Percentiles rank a stretch among this genome's conserved stretches.
These are phyloP conservation scores for Pseudovirgaria hyperparasitica DNA, from an alignment of 2,329 filamentous ascomycete species.

Conservation along the genomic window DNA sequence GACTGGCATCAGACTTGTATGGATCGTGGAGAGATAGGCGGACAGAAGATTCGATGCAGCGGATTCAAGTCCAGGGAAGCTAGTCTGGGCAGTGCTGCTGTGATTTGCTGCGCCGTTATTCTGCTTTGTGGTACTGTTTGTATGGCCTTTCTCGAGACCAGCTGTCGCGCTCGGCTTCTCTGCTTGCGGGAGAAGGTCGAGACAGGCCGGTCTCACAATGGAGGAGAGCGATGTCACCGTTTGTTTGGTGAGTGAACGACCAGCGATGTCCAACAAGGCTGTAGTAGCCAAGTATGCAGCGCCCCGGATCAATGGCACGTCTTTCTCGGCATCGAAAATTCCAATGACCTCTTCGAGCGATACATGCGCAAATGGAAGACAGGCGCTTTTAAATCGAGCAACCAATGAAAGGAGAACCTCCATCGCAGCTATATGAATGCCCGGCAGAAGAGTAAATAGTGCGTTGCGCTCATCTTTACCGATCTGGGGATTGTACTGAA, in stretches of 20 bases:
- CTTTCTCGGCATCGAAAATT: constrained; percentile 47
- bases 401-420: constrained; percentile 46
- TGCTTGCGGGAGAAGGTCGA: constrained; percentile 53
- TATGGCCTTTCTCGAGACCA: too few relatives aligned
- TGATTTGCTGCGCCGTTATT: constrained; percentile 26
- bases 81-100: constrained; percentile 20
- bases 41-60: constrained; percentile 53
- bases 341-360: constrained; percentile 60
- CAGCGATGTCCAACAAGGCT: constrained; percentile 47
- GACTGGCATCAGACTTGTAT: constrained; percentile 54
- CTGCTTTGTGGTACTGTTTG: too few relatives aligned
- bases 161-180: constrained; percentile 21
- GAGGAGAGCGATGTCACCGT: constrained; percentile 49
- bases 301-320: constrained; percentile 41
- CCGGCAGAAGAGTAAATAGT: constrained; percentile 60
- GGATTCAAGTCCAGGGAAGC: constrained; percentile 34
- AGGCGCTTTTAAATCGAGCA: constrained; percentile 43
- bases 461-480: constrained; percentile 70
- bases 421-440: constrained; percentile 61
- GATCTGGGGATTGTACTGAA: constrained; percentile 60
- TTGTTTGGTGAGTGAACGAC: constrained; percentile 53
- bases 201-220: constrained; percentile 57
- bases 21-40: constrained; percentile 47
- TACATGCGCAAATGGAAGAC: constrained; percentile 48
- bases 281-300: constrained; percentile 48